Evolutionary conservation across 2,329 filamentous ascomycete species (phyloP).

Genomic region (Arthrinium puccinioides): DNA sequence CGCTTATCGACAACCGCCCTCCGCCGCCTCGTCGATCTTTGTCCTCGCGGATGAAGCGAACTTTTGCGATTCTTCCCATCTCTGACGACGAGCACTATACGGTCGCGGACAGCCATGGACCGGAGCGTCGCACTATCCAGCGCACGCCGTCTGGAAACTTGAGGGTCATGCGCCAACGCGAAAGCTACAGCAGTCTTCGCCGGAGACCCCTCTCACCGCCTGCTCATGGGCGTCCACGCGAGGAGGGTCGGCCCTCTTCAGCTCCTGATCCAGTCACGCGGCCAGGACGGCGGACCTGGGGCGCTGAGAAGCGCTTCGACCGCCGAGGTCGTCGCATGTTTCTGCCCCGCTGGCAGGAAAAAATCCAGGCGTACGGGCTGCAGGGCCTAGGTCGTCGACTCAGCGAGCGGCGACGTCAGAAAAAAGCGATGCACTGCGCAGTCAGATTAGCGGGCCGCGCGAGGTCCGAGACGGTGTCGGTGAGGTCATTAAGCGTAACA

Average conservation of each 20-base stretch:
- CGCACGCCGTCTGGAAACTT: constrained; percentile 54
- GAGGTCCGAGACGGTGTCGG: constrained; percentile 52
- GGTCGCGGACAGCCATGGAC: constrained; percentile 23
- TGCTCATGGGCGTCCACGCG: constrained; percentile 4
- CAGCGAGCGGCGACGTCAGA: constrained; percentile 52
- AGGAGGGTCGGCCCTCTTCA: constrained; percentile 27
- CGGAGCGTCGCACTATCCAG: constrained; percentile 50
- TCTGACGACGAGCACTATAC: constrained; percentile 31
- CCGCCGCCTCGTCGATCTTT: constrained; percentile 35
- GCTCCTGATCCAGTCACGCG: constrained; percentile 17
- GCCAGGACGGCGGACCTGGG: constrained; percentile 17
- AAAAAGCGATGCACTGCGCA: constrained; percentile 47
- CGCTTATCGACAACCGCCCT: constrained; percentile 41
- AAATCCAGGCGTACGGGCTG: constrained; percentile 39
- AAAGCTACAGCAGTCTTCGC: constrained; percentile 26
- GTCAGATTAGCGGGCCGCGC: constrained; percentile 52
- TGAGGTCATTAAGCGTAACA: constrained; percentile 44
- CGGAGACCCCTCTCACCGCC: not conserved
- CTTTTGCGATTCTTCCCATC: constrained; percentile 54
- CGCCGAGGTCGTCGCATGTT: constrained; percentile 22
- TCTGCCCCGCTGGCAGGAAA: constrained; percentile 34
- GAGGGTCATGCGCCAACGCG: constrained; percentile 47
- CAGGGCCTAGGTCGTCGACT: constrained; percentile 46
- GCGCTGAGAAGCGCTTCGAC: constrained; percentile 22
- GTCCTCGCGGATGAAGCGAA: constrained; percentile 47